phyloP scores from a whole-genome alignment of 495 filamentous ascomycete species.

The Clavariopsis aquatica region DNA sequence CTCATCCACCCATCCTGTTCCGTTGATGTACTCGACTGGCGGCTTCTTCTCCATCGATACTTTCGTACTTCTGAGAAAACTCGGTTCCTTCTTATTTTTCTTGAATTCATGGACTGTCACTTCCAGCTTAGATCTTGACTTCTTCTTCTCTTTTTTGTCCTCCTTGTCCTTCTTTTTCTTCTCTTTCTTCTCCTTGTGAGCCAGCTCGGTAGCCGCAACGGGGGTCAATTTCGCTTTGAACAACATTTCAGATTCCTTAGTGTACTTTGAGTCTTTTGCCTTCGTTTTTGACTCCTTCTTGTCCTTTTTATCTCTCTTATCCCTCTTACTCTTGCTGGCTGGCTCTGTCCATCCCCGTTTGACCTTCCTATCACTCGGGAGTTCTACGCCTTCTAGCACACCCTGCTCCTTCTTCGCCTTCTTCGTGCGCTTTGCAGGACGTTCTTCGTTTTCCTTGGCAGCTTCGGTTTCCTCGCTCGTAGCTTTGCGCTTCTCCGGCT shows the following conservation, averaged over 20 bases:
- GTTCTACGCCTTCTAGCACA: conserved; percentile 67
- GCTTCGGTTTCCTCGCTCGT: conserved; percentile 35
- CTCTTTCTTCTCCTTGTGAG: conserved; percentile 43
- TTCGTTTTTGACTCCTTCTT: conserved; percentile 56
- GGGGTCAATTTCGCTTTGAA: conserved; percentile 77
- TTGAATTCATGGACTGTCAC: conserved; percentile 78
- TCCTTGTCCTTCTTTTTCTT: conserved; percentile 56
- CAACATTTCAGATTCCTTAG: conserved; percentile 73
- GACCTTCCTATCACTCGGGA: conserved; percentile 73
- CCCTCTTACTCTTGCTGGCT: conserved; percentile 48
- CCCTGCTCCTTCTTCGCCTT: conserved; percentile 59
- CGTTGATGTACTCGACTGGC: conserved; percentile 63
- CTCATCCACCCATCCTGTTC: conserved; percentile 85
- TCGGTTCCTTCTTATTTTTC: conserved; percentile 73
- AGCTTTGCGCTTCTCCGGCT: conserved; percentile 51
- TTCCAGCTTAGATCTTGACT: conserved; percentile 44
- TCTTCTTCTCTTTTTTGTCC: conserved; percentile 43
- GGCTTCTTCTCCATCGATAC: conserved; percentile 48
- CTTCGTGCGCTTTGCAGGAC: conserved; percentile 44
- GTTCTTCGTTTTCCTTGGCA: conserved; percentile 43
- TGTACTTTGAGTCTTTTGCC: conserved; percentile 79
- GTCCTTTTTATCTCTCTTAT: conserved; percentile 52
- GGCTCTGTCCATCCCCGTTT: conserved; percentile 89
- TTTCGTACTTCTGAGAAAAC: conserved; percentile 61
- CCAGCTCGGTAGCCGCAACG: conserved; percentile 48